Evolutionary conservation across 1,284 basidiomycete genomes (phyloP).

Genomic region (Ganoderma meredithae): DNA sequence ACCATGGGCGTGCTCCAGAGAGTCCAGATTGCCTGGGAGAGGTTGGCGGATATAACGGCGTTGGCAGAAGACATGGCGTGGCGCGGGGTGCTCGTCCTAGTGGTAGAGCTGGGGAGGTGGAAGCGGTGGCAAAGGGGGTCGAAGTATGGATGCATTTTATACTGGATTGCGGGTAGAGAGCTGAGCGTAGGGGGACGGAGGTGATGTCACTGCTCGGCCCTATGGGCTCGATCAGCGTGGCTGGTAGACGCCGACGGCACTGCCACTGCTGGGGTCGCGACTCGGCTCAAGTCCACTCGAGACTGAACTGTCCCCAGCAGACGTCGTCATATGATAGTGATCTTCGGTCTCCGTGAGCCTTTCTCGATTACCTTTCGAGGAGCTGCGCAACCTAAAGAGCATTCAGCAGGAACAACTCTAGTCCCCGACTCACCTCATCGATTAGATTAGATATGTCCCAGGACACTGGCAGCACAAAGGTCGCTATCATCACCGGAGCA

Average conservation of each 20-base stretch:
- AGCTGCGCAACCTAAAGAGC: neutral
- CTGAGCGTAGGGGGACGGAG: neutral
- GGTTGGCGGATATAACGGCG: slow-evolving; percentile 15
- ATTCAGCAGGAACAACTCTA: neutral
- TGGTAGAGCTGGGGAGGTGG: neutral
- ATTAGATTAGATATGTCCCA: neutral
- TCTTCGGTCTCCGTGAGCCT: neutral
- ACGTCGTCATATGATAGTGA: too few species aligned
- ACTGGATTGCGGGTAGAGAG: neutral
- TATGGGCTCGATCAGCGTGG: neutral
- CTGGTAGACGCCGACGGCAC: neutral
- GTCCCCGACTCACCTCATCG: neutral
- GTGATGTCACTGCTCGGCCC: neutral
- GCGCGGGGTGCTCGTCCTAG: neutral
- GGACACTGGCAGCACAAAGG: slow-evolving; percentile 23
- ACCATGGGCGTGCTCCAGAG: slow-evolving; percentile 38
- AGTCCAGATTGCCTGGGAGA: slow-evolving; percentile 33
- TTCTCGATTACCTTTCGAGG: neutral
- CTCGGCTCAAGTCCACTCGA: neutral
- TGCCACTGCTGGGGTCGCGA: neutral
- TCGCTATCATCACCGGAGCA: slow-evolving; percentile 37
- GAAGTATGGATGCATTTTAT: neutral
- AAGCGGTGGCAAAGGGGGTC: neutral
- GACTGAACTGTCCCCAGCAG: neutral
- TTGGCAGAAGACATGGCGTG: slow-evolving; percentile 11